Evolutionary conservation across 371 early-diverging fungal species (phyloP), one percentile per base, ranked within the genome.

Genomic region (Mortierella sp.): DNA sequence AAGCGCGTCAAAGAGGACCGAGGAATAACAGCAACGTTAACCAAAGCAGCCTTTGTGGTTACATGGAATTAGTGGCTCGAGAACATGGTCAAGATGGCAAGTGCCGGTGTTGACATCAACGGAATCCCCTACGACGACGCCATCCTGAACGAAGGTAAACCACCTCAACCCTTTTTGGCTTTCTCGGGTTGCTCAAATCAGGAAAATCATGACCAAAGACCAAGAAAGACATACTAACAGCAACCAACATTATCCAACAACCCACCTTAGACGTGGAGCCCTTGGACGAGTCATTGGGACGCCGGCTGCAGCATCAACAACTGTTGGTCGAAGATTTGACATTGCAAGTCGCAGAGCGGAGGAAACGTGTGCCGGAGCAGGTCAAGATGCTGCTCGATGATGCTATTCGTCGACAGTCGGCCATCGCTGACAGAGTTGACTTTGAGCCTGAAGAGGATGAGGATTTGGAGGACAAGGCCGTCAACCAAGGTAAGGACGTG

Each of bases 331-430:
- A 83, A 38, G 87, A 87, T 11, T n/a, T 87, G 76, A 87, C 78
- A 16, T 73, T 87, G 56, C 55, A 77, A 32, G 87, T 87, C 0
- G 83, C 87, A 51, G 87, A 87, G 60, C 83, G 87, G 27, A 87
- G 87, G 83, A 87, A 87, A 51, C 83, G 87, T 18, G 87, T 87
- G 0, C 87, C 87, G 1, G 87, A 87, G 48, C 87, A 87, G 65
- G 87, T 87, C 78, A 87, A 87, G 43, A 87, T 87, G 87, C 49
- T 87, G 51, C 72, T 87, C 41, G 87, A 87, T 41, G 87, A 87
- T 72, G 87, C 83, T 18, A 77, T 87, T 46, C 72, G 72, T 14
- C 75, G 87, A 14, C 83, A 87, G 55, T 79, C 87, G 16, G 80
- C 87, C 35, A 43, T 83, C 4, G 77, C 78, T 6, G 83, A 87